These are phyloP conservation scores for Babjeviella inositovora DNA, from an alignment of 805 yeast genomes.

Conservation along the genomic window DNA sequence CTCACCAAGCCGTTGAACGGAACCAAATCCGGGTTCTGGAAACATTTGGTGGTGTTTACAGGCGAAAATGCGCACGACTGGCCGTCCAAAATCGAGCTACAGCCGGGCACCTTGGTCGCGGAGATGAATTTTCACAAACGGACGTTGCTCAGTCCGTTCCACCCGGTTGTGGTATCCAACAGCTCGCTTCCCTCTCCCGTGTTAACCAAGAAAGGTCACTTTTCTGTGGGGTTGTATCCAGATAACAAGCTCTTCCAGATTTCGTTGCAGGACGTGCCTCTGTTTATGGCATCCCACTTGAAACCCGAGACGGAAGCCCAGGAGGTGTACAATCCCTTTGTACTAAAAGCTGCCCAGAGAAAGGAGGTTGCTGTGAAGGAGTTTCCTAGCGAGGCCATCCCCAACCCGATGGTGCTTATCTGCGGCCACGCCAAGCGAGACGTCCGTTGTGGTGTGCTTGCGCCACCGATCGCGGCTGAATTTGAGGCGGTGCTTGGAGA, in stretches of 20 bases:
- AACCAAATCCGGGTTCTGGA: constrained; percentile 34
- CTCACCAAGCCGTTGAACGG: constrained; percentile 18
- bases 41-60: constrained; percentile 37
- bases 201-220: neutral
- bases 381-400: constrained; percentile 4
- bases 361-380: constrained; percentile 3
- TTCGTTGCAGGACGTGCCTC: constrained; percentile 8
- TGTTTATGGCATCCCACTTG: constrained; percentile 23
- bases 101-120: constrained; percentile 23
- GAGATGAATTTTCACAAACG: constrained; percentile 18
- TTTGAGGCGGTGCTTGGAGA: constrained; percentile 21
- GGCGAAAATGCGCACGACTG: constrained; percentile 22
- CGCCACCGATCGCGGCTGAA: constrained; percentile 38
- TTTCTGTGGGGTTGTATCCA: constrained; percentile 34
- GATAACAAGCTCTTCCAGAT: constrained; percentile 28
- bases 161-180: constrained; percentile 36
- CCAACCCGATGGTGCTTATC: constrained; percentile 20
- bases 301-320: constrained; percentile 12
- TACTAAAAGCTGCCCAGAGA: constrained; percentile 2
- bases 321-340: constrained; percentile 11
- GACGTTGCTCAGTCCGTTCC: constrained; percentile 16
- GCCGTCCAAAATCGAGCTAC: constrained; percentile 34
- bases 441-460: constrained; percentile 50
- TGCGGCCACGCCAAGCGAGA: constrained; percentile 60
- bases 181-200: constrained; percentile 11